Base-by-base conservation (phyloP, 805 yeast species). In the Starmerella kuoi region DNA sequence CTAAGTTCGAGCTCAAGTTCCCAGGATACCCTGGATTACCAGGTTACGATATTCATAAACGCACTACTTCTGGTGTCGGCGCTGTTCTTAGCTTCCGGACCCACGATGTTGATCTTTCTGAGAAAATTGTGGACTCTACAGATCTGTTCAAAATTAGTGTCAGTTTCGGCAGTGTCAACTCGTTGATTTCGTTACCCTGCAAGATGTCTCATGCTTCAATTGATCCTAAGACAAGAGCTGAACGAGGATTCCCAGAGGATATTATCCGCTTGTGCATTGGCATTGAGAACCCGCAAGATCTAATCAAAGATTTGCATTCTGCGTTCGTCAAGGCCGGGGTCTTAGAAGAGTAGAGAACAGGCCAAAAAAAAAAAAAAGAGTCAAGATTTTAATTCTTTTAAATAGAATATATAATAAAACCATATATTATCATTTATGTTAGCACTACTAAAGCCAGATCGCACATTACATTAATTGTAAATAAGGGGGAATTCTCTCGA, bases 141-240 rank as follows among this genome's bases (percentile, higher is more conserved):
- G 74, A 77, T 43, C 67, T 88, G 31, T 87, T 80, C 66, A 84
- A 87, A 31, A 84, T 87, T 50, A 83, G 94, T 5, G 96, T 87
- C 7, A 81, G 94, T 9, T 87, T 87, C 63, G 97, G 97, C 19
- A 81, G 94, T 60, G 95, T 88, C 47, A 84, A 85, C 66, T 82
- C 94, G 15, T 69, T 87, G 57, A 84, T 87, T 44, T 84, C 95
- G 31, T 73, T 87, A 77, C 97, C 97, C 14, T 84, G 96, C 61
- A 74, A 74, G 61, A 87, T 87, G 96, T 83, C 95, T 5, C 97
- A 87, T 58, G 96, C 96, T n/a, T 79, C 95, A 2, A 87, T 87
- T 48, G 95, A 86, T 53, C 79, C 86, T 21, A 75, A 82, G 56
- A 77, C 84, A 3, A 76, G 96, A 61, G 77, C 77, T 37, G 93